Evolutionary conservation across 495 filamentous ascomycete species (phyloP).

Genomic region (Penicillium diatomitis): DNA sequence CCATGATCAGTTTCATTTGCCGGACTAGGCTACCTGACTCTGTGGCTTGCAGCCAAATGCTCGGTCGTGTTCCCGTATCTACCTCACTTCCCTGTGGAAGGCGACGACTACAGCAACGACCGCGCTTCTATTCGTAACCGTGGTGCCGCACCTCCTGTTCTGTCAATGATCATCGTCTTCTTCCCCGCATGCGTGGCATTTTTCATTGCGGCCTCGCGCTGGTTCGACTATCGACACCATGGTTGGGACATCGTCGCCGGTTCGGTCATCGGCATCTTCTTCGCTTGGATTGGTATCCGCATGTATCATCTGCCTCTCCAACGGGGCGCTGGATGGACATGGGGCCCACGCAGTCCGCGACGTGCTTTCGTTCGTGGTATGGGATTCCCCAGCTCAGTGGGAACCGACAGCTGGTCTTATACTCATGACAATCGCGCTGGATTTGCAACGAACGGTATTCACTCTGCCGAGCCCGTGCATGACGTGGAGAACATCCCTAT

Average conservation of each 20-base stretch:
- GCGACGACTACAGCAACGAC: slow-evolving; percentile 14
- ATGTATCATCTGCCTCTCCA: slow-evolving; percentile 63
- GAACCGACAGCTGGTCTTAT: slow-evolving; percentile 26
- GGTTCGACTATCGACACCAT: slow-evolving; percentile 53
- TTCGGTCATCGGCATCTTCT: slow-evolving; percentile 44
- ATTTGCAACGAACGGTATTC: background rate
- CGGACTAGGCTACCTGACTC: slow-evolving; percentile 52
- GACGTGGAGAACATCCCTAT: slow-evolving; percentile 9
- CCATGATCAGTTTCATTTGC: slow-evolving; percentile 46
- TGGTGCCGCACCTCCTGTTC: slow-evolving; percentile 51
- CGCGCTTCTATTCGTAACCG: slow-evolving; percentile 30
- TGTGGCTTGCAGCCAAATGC: slow-evolving; percentile 59
- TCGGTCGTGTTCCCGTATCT: slow-evolving; percentile 54
- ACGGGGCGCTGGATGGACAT: slow-evolving; percentile 47
- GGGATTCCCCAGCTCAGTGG: slow-evolving; percentile 43
- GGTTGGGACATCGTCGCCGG: slow-evolving; percentile 59
- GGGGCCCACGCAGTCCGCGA: slow-evolving; percentile 32
- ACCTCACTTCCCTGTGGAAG: slow-evolving; percentile 25
- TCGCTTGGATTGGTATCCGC: slow-evolving; percentile 48
- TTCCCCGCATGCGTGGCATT: slow-evolving; percentile 48
- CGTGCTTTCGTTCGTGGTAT: slow-evolving; percentile 52
- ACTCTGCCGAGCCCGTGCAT: background rate
- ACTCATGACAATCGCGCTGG: background rate
- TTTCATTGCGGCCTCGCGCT: slow-evolving; percentile 55
- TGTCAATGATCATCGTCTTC: slow-evolving; percentile 46